These are phyloP conservation scores for Botryobasidium botryosum DNA, from an alignment of 768 basidiomycete genomes.

Conservation along the genomic window DNA sequence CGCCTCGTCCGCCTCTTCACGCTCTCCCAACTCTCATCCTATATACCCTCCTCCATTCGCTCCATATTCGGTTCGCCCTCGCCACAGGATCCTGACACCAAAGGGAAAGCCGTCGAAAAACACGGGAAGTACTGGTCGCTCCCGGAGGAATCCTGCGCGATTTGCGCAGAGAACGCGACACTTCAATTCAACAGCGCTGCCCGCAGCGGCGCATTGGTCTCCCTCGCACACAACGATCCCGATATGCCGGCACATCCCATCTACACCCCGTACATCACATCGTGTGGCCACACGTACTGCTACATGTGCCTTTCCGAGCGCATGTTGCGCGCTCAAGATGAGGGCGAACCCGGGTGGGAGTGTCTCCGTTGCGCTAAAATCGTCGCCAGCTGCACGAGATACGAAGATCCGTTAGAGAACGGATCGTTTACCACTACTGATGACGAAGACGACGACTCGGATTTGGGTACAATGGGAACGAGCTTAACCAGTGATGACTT, in stretches of 20 bases:
- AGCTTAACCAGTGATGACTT: too few relatives aligned
- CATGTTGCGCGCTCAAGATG: slow-evolving; percentile 57
- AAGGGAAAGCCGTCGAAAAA: slow-evolving; percentile 12
- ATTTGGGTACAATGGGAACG: too few relatives aligned
- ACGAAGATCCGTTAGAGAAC: too few relatives aligned
- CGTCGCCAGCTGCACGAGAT: too few relatives aligned
- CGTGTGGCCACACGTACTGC: slow-evolving; percentile 79
- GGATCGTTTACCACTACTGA: too few relatives aligned
- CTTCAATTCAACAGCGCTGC: slow-evolving; percentile 2
- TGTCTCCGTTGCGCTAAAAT: slow-evolving; percentile 76
- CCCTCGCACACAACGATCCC: slow-evolving; percentile 27
- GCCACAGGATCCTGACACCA: slow-evolving; percentile 3
- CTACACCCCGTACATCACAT: slow-evolving; percentile 65
- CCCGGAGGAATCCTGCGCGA: slow-evolving; percentile 65
- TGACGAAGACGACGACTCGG: too few relatives aligned
- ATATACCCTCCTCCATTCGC: slow-evolving; percentile 14
- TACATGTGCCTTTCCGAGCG: slow-evolving; percentile 83
- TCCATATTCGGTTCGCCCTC: not conserved
- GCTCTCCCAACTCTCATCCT: slow-evolving; percentile 14
- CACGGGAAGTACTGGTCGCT: slow-evolving; percentile 63
- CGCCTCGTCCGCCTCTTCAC: slow-evolving; percentile 26
- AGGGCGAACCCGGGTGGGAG: slow-evolving; percentile 41
- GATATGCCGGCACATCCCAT: slow-evolving; percentile 45
- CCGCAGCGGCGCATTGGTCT: slow-evolving; percentile 15
- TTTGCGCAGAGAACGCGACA: slow-evolving; percentile 68